Evolutionary conservation across 2,329 filamentous ascomycete species (phyloP).

Genomic region (Colletotrichum endophyticum): DNA sequence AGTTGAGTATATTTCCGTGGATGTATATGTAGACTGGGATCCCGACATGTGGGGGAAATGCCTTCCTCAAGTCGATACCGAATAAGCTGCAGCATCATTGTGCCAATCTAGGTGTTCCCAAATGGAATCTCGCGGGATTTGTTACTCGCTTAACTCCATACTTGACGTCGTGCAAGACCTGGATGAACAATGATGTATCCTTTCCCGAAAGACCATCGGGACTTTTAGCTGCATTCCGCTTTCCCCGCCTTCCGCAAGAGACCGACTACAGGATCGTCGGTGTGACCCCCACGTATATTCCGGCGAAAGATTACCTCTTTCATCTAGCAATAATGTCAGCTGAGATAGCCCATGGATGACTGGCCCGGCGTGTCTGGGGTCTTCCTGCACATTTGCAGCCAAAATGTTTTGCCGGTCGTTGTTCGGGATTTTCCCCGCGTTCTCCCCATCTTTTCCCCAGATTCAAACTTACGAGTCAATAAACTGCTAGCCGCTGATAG

Average conservation of each 20-base stretch:
- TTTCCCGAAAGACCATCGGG: neutral
- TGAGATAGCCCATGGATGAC: neutral
- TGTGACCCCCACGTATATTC: neutral
- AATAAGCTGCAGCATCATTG: too few species aligned
- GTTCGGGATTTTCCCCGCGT: neutral
- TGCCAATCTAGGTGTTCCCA: too few species aligned
- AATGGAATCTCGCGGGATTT: too few species aligned
- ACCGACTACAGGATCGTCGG: neutral
- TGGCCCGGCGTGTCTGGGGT: neutral
- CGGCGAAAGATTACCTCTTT: neutral
- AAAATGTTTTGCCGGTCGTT: neutral
- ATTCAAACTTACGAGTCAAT: neutral
- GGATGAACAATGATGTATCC: too few species aligned
- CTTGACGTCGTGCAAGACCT: too few species aligned
- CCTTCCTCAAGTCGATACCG: too few species aligned
- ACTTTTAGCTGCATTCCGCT: neutral
- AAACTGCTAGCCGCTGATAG: neutral
- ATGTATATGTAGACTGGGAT: accelerated
- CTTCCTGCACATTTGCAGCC: neutral
- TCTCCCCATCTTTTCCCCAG: neutral
- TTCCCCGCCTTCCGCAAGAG: neutral
- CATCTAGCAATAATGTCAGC: neutral
- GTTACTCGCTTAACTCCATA: too few species aligned
- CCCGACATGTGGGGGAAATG: too few species aligned
- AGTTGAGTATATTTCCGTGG: too few species aligned